A percentile compares a stretch with the other conserved stretches of the same genome.
Evolutionary conservation across 768 basidiomycete species (phyloP).

Genomic region (Termitomyces bulborhizus): DNA sequence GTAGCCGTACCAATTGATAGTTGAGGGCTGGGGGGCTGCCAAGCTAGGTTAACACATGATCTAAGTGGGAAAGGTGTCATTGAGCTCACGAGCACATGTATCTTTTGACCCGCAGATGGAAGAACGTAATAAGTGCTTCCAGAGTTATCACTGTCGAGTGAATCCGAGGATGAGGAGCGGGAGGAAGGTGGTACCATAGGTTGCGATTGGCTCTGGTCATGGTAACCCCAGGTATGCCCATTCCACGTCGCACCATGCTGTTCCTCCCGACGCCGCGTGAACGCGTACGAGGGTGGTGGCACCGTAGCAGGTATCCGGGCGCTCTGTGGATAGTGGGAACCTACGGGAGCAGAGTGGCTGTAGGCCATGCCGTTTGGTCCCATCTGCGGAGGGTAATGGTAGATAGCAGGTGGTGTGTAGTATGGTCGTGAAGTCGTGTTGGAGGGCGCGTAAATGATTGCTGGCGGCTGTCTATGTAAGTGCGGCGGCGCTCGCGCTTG

Average conservation of each 20-base stretch:
- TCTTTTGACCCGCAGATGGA: constrained; percentile 65
- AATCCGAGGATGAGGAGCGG: constrained; percentile 29
- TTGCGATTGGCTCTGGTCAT: constrained; percentile 20
- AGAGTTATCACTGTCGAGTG: constrained; percentile 46
- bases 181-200: constrained; percentile 15
- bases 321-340: constrained; percentile 27
- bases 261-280: constrained; percentile 29
- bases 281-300: constrained; percentile 25
- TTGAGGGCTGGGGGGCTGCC: constrained; percentile 35
- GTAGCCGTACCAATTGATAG: constrained; percentile 52
- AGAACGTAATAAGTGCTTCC: constrained; percentile 74
- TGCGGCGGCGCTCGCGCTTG: constrained; percentile 19
- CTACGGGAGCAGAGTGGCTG: constrained; percentile 59
- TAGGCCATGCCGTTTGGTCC: constrained; percentile 60
- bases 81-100: constrained; percentile 64
- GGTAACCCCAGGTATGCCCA: constrained; percentile 17
- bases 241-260: constrained; percentile 12
- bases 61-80: constrained; percentile 1
- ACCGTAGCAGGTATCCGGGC: constrained; percentile 28
- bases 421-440: constrained; percentile 34
- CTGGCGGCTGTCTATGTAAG: constrained; percentile 41
- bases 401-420: constrained; percentile 57
- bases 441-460: constrained; percentile 55
- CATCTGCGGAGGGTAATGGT: constrained; percentile 46
- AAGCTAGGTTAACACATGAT: neutral